Conservation (phyloP, 352 stramenopile species). For the Pythium phragmiticola region DNA sequence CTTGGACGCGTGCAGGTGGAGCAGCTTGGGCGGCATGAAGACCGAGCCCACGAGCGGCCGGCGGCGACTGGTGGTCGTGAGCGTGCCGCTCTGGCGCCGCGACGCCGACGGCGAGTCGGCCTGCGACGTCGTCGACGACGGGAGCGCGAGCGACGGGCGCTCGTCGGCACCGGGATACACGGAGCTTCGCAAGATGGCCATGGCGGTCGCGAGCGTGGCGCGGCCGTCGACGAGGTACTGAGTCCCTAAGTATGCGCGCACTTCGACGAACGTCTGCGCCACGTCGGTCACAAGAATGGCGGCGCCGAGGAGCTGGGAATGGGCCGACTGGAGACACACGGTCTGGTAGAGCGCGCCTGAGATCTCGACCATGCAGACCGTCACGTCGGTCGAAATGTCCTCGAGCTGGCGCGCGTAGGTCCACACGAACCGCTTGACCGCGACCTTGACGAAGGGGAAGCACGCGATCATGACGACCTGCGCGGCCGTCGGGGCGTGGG, state of each 20-base stretch:
- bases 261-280: conserved; percentile 20
- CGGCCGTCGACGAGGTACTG: conserved; percentile 21
- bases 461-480: conserved; percentile 31
- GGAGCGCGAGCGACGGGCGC: conserved; percentile 5
- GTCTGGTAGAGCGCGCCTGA: conserved; percentile 34
- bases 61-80: conserved; percentile 6
- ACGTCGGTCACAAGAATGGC: conserved; percentile 20
- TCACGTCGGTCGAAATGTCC: conserved; percentile 45
- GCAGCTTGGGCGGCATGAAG: conserved; percentile 20
- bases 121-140: conserved; percentile 8
- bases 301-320: conserved; percentile 2
- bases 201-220: conserved; percentile 13
- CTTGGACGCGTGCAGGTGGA: conserved; percentile 13
- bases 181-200: conserved; percentile 20
- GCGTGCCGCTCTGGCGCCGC: conserved; percentile 5
- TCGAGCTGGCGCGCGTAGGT: conserved; percentile 32
- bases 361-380: conserved; percentile 43
- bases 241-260: conserved; percentile 9
- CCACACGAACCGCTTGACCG: conserved; percentile 32
- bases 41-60: conserved; percentile 7
- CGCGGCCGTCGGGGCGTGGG: conserved; percentile 17
- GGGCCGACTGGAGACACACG: conserved; percentile 29
- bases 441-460: conserved; percentile 28
- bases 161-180: conserved; percentile 15
- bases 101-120: not conserved